These are phyloP conservation scores for Termitomyces sp. DNA, from an alignment of 768 basidiomycete genomes.

Conservation along the genomic window DNA sequence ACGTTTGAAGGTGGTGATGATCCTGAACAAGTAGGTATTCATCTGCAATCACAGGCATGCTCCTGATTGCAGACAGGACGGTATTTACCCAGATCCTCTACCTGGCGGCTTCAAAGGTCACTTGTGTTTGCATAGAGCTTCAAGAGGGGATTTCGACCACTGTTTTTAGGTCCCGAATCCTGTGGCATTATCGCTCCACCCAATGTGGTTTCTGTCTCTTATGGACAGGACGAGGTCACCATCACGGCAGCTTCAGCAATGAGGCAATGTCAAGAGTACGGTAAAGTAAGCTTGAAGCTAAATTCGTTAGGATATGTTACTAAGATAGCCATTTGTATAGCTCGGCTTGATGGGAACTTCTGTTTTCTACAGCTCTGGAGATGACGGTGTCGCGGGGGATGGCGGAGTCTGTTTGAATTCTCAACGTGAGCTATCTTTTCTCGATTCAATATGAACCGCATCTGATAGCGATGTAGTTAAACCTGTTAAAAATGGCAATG, in stretches of 20 bases:
- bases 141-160: not conserved
- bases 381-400: conserved; percentile 21
- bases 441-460: not conserved
- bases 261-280: conserved; percentile 44
- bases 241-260: conserved; percentile 32
- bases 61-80: conserved; percentile 15
- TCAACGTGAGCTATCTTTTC: conserved; percentile 24
- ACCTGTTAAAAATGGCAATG: conserved; percentile 17
- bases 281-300: conserved; percentile 20
- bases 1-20: conserved; percentile 42
- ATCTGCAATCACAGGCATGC: not conserved
- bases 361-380: conserved; percentile 54
- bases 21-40: conserved; percentile 20
- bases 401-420: conserved; percentile 34
- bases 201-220: conserved; percentile 36
- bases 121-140: not conserved
- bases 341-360: conserved; percentile 59
- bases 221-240: conserved; percentile 36
- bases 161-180: conserved; percentile 23
- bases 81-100: conserved; percentile 13
- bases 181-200: conserved; percentile 38
- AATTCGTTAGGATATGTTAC: not conserved
- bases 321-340: conserved; percentile 8
- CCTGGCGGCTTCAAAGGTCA: conserved; percentile 13
- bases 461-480: conserved; percentile 11